Base-by-base conservation (phyloP, 371 early-diverging fungal genomes). In the Mycotypha africana region DNA sequence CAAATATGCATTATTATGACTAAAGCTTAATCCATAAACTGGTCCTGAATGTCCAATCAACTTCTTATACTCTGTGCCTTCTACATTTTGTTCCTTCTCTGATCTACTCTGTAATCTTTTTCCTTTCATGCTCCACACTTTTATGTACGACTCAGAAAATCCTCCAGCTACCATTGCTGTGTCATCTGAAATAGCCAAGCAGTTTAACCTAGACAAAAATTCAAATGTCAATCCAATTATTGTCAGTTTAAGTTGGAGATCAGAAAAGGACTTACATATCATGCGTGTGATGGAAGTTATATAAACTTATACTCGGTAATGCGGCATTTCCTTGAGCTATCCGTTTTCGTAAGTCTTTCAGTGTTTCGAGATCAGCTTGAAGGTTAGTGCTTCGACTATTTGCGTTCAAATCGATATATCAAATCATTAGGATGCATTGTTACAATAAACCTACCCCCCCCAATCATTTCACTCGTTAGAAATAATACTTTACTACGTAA, bases 1-100 rank as follows among this genome's bases (percentile, higher is more conserved):
- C 20, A 99, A 70, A 53, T 88, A 96, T 45, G 84, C 79, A 46
- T 88, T 89, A 51, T 95, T 94, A 16, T 76, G 81, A 68, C 90
- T 93, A 53, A 99, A 93, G 47, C 89, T 89, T 5, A 91, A 47
- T 0, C 90, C 93, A 70, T 87, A 99, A 2, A 99, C 94, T 0
- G 99, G 93, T 0, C 98, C 99, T 12, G 95, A 79, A 65, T 99
- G 99, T 4, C 99, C 99, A 17, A 99, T 68, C 26, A 99, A 80
- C 28, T 76, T 73, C 47, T 79, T 83, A 40, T 67, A 71, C 22
- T 79, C 69, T 15, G 70, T 63, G 1, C 81, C 83, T 28, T 57
- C 47, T 12, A 28, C 28, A 17, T 23, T 45, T 26, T 48, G 21
- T 11, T 53, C 56, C 40, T 9, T 46, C 23, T 59, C 56, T 10